Conservation (phyloP, 2,329 filamentous ascomycete genomes). For the Clonostachys byssicola region DNA sequence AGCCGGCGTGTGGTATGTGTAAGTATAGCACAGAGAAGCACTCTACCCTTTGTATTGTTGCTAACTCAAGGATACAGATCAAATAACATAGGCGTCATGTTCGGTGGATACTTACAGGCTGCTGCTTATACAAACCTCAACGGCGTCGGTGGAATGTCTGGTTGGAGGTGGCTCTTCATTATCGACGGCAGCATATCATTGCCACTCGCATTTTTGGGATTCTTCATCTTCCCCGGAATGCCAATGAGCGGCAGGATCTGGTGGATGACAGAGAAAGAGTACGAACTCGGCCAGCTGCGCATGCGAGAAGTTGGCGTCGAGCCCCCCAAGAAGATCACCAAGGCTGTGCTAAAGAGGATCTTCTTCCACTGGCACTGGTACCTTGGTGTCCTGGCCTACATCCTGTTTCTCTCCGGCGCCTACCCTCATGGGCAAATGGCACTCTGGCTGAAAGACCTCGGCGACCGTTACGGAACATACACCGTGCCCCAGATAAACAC, state of each 20-base stretch:
- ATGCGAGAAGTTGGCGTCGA: conserved; percentile 54
- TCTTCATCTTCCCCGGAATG: conserved; percentile 31
- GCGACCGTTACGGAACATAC: conserved; percentile 14
- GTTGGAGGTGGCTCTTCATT: conserved; percentile 37
- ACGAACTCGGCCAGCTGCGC: conserved; percentile 58
- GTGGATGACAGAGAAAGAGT: conserved; percentile 49
- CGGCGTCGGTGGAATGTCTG: conserved; percentile 37
- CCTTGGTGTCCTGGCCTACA: conserved; percentile 29
- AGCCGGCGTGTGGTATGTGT: conserved; percentile 45
- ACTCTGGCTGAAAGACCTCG: conserved; percentile 27
- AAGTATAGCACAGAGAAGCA: background rate
- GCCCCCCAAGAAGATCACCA: conserved; percentile 27
- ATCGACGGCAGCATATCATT: conserved; percentile 25
- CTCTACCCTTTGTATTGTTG: too few species aligned
- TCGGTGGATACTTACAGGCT: conserved; percentile 44
- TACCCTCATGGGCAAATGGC: conserved; percentile 27
- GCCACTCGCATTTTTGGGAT: conserved; percentile 19
- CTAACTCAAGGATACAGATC: conserved; percentile 8
- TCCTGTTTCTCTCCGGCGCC: conserved; percentile 27
- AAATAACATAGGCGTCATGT: conserved; percentile 44
- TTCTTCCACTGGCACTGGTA: conserved; percentile 37
- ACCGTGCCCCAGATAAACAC: conserved; percentile 35
- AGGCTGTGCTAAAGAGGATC: conserved; percentile 28
- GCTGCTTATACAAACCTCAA: conserved; percentile 32
- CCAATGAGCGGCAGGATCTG: conserved; percentile 33